Conservation (phyloP, 2,329 filamentous ascomycete genomes). For the Microdochium paspali region DNA sequence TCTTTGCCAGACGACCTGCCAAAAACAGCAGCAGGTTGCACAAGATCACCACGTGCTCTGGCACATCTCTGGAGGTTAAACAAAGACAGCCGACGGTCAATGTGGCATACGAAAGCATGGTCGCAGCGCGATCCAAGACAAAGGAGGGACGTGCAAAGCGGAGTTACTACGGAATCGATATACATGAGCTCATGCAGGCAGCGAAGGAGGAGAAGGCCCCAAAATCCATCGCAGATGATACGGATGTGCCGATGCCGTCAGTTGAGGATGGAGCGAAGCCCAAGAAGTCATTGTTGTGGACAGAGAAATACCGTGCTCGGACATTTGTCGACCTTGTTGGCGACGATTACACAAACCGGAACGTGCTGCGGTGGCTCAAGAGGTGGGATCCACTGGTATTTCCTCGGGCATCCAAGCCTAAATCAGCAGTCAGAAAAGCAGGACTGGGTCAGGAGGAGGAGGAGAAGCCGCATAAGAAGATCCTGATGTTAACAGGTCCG, state of each 20-base stretch:
- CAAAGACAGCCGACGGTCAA: slow-evolving; percentile 36
- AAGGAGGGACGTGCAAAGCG: slow-evolving; percentile 60
- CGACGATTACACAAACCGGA: slow-evolving; percentile 85
- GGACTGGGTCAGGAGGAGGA: slow-evolving; percentile 43
- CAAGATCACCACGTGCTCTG: slow-evolving; percentile 44
- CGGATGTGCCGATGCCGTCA: slow-evolving; percentile 28
- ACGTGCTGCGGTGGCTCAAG: slow-evolving; percentile 89
- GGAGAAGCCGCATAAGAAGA: slow-evolving; percentile 75
- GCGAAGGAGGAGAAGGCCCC: slow-evolving; percentile 47
- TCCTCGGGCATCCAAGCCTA: slow-evolving; percentile 59
- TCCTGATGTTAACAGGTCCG: slow-evolving; percentile 81
- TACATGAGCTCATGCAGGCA: slow-evolving; percentile 71
- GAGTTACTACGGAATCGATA: slow-evolving; percentile 87
- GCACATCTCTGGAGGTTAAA: slow-evolving; percentile 44
- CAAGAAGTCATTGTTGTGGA: slow-evolving; percentile 66
- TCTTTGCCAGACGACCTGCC: slow-evolving; percentile 11
- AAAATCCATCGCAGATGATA: slow-evolving; percentile 14
- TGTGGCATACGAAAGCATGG: slow-evolving; percentile 55
- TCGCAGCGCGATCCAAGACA: slow-evolving; percentile 57
- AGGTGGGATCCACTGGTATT: slow-evolving; percentile 91
- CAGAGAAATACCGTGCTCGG: slow-evolving; percentile 89
- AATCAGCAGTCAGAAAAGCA: slow-evolving; percentile 33
- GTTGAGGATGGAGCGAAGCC: slow-evolving; percentile 29
- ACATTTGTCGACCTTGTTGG: slow-evolving; percentile 91
- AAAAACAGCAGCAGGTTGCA: slow-evolving; percentile 17